Evolutionary conservation across 1,139 yeast species (phyloP).

Genomic region (Hyphopichia buzzinii): DNA sequence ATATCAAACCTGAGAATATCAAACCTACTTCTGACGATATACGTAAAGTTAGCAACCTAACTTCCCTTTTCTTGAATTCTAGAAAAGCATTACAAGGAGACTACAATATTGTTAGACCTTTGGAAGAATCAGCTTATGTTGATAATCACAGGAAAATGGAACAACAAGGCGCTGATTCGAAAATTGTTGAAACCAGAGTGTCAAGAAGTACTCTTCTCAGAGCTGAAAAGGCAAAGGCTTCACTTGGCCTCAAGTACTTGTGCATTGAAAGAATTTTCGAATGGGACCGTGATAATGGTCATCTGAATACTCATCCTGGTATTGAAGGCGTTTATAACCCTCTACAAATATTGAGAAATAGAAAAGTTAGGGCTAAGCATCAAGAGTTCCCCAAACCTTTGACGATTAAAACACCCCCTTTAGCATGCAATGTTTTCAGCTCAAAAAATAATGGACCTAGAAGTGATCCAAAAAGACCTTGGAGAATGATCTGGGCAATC

Average conservation of each 20-base stretch:
- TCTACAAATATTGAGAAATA: slow-evolving; percentile 70
- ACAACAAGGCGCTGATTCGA: slow-evolving; percentile 8
- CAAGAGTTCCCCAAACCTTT: slow-evolving; percentile 38
- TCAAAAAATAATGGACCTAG: slow-evolving; percentile 21
- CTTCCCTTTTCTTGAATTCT: slow-evolving; percentile 42
- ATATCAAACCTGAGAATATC: too few species aligned
- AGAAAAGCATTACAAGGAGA: slow-evolving; percentile 42
- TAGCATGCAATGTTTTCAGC: slow-evolving; percentile 58
- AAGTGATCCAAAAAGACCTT: slow-evolving; percentile 22
- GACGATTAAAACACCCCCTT: slow-evolving; percentile 36
- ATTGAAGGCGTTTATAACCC: slow-evolving; percentile 80
- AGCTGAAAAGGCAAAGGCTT: slow-evolving; percentile 53
- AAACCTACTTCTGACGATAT: slow-evolving; percentile 16
- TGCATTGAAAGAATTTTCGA: slow-evolving; percentile 41
- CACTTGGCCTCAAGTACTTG: slow-evolving; percentile 51
- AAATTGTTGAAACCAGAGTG: slow-evolving; percentile 7
- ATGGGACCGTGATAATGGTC: slow-evolving; percentile 13
- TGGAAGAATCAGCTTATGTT: slow-evolving; percentile 10
- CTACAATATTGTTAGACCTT: slow-evolving; percentile 35
- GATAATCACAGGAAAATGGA: slow-evolving; percentile 1
- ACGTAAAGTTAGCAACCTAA: slow-evolving; percentile 42
- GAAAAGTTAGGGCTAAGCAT: slow-evolving; percentile 51
- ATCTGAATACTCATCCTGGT: slow-evolving; percentile 29
- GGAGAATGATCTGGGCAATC: slow-evolving; percentile 62
- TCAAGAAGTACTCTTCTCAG: slow-evolving; percentile 45